Conservation (phyloP, 2,329 filamentous ascomycete species). For the Ascocoryne sarcoides region DNA sequence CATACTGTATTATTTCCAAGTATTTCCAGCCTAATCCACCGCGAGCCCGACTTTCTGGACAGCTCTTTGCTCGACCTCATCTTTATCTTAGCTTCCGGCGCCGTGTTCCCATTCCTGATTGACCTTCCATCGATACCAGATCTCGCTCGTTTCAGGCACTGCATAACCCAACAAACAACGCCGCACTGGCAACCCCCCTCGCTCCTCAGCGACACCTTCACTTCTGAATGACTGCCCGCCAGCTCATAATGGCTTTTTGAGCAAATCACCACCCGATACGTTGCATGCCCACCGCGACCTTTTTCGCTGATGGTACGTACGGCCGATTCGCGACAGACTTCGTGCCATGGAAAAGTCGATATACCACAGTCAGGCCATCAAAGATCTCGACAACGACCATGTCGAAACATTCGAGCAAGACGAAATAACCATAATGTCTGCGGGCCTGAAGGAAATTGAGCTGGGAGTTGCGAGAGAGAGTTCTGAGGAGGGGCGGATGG, state of each 20-base stretch:
- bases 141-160: background rate
- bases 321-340: conserved; percentile 2
- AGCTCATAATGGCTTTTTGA: conserved; percentile 22
- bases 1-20: no score
- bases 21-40: no score
- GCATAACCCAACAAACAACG: conserved; percentile 1
- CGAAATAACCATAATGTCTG: conserved; percentile 18
- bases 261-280: conserved; percentile 7
- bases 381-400: conserved; percentile 18
- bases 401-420: conserved; percentile 6
- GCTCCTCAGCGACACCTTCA: conserved; percentile 2
- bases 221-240: conserved; percentile 9
- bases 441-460: conserved; percentile 13
- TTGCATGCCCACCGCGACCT: conserved; percentile 11
- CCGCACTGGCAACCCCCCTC: conserved; percentile 2
- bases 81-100: no score
- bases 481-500: background rate
- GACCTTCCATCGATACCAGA: no score
- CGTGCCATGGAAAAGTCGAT: conserved; percentile 21
- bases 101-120: no score
- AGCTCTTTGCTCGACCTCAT: no score
- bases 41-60: no score
- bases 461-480: background rate
- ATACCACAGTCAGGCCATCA: conserved; percentile 16
- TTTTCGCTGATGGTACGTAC: conserved; percentile 17